Evolutionary conservation across 2,329 filamentous ascomycete species (phyloP).

Genomic region (Colletotrichum horii): DNA sequence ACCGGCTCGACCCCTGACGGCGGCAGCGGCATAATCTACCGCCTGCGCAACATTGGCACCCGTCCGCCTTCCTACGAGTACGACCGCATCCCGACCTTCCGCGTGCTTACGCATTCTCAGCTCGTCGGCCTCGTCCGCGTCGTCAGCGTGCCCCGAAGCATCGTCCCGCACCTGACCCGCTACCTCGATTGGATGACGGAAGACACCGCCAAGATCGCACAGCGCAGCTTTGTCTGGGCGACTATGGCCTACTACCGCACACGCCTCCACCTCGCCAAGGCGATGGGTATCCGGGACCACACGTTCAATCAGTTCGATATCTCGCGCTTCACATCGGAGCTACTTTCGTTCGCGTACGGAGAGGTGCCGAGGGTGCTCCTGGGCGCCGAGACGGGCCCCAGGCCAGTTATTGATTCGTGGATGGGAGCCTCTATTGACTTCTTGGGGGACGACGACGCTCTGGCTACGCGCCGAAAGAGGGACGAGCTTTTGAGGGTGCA

Average conservation of each 20-base stretch:
- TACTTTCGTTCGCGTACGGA: conserved; percentile 32
- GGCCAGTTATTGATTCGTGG: conserved; percentile 1
- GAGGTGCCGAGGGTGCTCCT: not conserved
- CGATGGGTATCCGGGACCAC: conserved; percentile 11
- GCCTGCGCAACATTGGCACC: not conserved
- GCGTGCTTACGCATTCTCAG: conserved; percentile 16
- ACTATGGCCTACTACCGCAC: conserved; percentile 30
- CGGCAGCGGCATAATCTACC: conserved; percentile 7
- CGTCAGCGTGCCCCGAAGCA: conserved; percentile 24
- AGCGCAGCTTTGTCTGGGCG: conserved; percentile 34
- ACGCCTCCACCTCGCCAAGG: conserved; percentile 28
- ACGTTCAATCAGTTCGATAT: conserved; percentile 27
- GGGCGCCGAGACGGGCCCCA: not conserved
- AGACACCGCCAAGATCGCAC: conserved; percentile 26
- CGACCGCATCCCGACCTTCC: not conserved
- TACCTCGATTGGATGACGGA: conserved; percentile 38
- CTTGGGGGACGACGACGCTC: not conserved
- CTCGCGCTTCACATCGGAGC: conserved; percentile 30
- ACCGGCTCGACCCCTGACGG: conserved; percentile 23
- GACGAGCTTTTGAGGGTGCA: conserved; percentile 2
- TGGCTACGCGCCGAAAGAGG: not conserved
- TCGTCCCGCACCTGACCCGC: conserved; percentile 25
- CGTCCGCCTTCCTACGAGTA: not conserved
- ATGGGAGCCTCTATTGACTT: not conserved
- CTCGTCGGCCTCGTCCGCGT: conserved; percentile 37